phyloP scores from a whole-genome alignment of 768 basidiomycete genomes.

The Mycena latifolia region DNA sequence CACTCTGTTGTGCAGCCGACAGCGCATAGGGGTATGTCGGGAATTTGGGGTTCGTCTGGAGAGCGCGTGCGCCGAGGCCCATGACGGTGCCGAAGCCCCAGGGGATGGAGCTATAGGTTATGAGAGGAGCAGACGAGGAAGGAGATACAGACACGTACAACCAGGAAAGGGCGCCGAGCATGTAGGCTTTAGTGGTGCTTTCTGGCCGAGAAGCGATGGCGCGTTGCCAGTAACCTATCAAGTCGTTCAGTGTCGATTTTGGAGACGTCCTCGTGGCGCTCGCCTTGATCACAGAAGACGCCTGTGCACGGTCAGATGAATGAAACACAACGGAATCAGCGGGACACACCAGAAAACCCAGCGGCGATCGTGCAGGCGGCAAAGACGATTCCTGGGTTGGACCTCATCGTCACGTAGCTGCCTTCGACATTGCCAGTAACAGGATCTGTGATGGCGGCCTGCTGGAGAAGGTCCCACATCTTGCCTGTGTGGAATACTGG shows the following conservation, averaged over 20 bases:
- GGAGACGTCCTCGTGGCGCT: neutral
- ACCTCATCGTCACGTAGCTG: neutral
- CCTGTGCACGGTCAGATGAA: neutral
- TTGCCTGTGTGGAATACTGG: neutral
- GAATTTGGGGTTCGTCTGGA: neutral
- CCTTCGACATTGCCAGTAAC: neutral
- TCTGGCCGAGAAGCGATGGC: neutral
- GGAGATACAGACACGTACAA: neutral
- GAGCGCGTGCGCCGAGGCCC: neutral
- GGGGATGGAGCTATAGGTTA: neutral
- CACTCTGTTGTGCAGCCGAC: neutral
- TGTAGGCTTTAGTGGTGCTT: neutral
- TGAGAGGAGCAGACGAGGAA: neutral
- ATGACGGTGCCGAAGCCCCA: neutral
- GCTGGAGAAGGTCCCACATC: neutral
- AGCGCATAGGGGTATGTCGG: conserved; percentile 1
- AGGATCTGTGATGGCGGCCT: neutral
- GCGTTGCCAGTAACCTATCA: neutral
- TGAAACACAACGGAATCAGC: too few species aligned
- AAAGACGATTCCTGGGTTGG: neutral
- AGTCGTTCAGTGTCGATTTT: neutral
- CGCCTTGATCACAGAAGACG: neutral
- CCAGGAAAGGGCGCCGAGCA: neutral
- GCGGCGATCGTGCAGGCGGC: neutral
- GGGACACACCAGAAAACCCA: neutral